Percentiles rank a stretch among this genome's conserved stretches.
phyloP scores from a whole-genome alignment of 2,329 filamentous ascomycete genomes.

The Cryoendolithus antarcticus region DNA sequence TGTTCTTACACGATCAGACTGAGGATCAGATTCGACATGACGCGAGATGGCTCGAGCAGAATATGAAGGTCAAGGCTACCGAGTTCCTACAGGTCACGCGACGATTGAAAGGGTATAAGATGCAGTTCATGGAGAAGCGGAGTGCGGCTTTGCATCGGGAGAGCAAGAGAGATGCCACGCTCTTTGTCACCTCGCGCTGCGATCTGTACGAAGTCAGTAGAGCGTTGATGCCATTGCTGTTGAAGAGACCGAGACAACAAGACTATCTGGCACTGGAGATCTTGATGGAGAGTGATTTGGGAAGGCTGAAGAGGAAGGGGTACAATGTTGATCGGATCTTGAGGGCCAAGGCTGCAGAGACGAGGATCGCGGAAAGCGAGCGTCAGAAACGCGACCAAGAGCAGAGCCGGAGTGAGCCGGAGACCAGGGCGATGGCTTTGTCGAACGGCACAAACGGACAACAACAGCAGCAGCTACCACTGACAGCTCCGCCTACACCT shows the following conservation, averaged over 20 bases:
- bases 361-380: constrained; percentile 73
- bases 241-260: constrained; percentile 74
- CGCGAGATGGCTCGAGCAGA: constrained; percentile 78
- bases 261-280: constrained; percentile 86
- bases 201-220: constrained; percentile 91
- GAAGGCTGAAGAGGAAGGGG: constrained; percentile 70
- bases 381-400: constrained; percentile 54
- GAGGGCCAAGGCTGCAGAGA: constrained; percentile 74
- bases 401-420: constrained; percentile 35
- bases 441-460: constrained; percentile 1
- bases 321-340: constrained; percentile 96
- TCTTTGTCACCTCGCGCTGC: constrained; percentile 66
- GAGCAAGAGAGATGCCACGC: constrained; percentile 43
- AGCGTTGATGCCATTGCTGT: constrained; percentile 66
- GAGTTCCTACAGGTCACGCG: constrained; percentile 65
- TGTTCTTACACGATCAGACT: constrained; percentile 79
- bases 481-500: no score
- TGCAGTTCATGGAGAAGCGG: constrained; percentile 61
- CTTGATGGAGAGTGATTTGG: constrained; percentile 72
- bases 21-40: constrained; percentile 74
- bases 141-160: constrained; percentile 56
- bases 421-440: constrained; percentile 9
- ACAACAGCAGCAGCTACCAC: background rate
- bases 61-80: constrained; percentile 66
- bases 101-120: constrained; percentile 57